These are phyloP conservation scores for Escallonia rubra DNA, from an alignment of 129 eudicot species.

Conservation along the genomic window DNA sequence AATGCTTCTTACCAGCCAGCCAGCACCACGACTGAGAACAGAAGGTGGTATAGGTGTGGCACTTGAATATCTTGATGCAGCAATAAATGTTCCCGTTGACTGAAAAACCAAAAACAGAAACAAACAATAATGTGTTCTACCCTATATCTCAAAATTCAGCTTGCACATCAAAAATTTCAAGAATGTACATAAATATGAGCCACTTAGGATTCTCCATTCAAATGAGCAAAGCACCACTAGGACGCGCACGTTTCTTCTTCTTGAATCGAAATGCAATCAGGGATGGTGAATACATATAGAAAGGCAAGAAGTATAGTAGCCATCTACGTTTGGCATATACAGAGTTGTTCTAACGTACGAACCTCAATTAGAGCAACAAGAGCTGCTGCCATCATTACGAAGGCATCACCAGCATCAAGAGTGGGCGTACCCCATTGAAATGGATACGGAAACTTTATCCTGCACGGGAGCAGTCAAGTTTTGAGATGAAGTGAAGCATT, in stretches of 20 bases:
- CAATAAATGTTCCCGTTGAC: slow-evolving; percentile 93
- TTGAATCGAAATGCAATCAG: too few relatives aligned
- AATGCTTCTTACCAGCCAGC: slow-evolving; percentile 75
- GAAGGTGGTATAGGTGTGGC: slow-evolving; percentile 93
- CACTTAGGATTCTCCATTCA: too few relatives aligned
- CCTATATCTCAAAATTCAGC: too few relatives aligned
- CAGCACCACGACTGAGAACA: slow-evolving; percentile 82
- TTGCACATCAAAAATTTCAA: too few relatives aligned
- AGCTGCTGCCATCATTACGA: slow-evolving; percentile 82
- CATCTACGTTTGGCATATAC: not conserved
- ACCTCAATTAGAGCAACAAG: slow-evolving; percentile 91
- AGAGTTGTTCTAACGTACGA: not conserved
- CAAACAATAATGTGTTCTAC: too few relatives aligned
- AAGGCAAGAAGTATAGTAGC: too few relatives aligned
- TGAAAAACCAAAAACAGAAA: slow-evolving; percentile 6
- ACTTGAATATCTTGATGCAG: slow-evolving; percentile 81
- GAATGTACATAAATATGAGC: too few relatives aligned
- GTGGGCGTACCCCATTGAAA: slow-evolving; percentile 93
- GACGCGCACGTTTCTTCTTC: too few relatives aligned
- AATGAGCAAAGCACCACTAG: too few relatives aligned
- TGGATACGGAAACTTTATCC: slow-evolving; percentile 92
- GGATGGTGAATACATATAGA: too few relatives aligned
- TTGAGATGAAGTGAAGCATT: not conserved
- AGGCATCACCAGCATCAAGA: slow-evolving; percentile 55
- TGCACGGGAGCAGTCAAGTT: slow-evolving; percentile 17